phyloP scores from a whole-genome alignment of 2,329 filamentous ascomycete genomes.

The Tolypocladium tundrense region DNA sequence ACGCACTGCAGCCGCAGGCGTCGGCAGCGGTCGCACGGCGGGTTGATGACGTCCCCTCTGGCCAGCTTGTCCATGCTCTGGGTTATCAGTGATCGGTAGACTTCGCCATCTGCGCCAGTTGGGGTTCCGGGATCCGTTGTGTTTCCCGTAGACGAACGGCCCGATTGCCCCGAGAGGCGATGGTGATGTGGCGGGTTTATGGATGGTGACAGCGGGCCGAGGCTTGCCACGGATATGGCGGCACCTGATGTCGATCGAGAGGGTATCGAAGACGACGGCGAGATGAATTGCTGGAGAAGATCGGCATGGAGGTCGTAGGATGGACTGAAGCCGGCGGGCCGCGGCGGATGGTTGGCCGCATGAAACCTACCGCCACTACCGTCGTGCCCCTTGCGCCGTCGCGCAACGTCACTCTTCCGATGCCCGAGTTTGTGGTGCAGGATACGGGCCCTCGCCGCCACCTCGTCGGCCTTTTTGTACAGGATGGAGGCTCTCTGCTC shows the following conservation, averaged over 20 bases:
- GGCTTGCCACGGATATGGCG: constrained; percentile 12
- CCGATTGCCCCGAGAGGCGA: constrained; percentile 4
- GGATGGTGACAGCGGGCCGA: constrained; percentile 16
- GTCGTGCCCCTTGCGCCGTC: constrained; percentile 14
- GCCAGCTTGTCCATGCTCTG: constrained; percentile 64
- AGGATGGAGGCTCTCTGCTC: constrained; percentile 68
- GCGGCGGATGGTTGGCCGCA: constrained; percentile 18
- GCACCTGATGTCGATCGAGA: constrained; percentile 17
- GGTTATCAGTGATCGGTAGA: constrained; percentile 49
- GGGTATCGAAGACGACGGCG: constrained; percentile 10
- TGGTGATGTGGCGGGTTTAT: constrained; percentile 12
- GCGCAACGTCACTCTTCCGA: constrained; percentile 19
- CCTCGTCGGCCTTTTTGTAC: constrained; percentile 72
- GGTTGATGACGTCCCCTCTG: constrained; percentile 65
- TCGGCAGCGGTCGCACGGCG: constrained; percentile 75
- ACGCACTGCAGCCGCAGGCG: constrained; percentile 71
- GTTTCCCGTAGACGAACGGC: constrained; percentile 8
- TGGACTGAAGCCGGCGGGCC: constrained; percentile 15
- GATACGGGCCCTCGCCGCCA: constrained; percentile 52
- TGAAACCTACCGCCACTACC: constrained; percentile 27
- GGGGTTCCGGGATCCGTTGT: constrained; percentile 14
- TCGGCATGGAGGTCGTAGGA: constrained; percentile 42
- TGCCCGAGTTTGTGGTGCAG: constrained; percentile 62
- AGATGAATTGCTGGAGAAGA: constrained; percentile 42
- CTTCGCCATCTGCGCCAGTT: constrained; percentile 15